Evolutionary conservation across 768 basidiomycete genomes (phyloP).

Genomic region (Dendrothele bispora): DNA sequence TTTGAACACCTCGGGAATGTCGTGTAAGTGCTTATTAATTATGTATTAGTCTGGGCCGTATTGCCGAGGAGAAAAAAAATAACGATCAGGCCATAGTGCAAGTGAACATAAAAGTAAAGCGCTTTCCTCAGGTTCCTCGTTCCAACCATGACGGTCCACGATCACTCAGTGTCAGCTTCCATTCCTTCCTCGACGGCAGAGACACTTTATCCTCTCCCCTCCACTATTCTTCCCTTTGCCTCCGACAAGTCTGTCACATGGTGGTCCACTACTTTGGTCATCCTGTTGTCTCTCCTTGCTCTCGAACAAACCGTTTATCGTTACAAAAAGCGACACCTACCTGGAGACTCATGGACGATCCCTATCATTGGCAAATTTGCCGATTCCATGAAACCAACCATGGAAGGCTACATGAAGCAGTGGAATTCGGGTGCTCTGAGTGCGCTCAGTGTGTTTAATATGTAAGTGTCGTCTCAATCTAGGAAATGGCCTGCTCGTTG

Average conservation of each 20-base stretch:
- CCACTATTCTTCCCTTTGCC: conserved; percentile 37
- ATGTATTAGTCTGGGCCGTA: neutral
- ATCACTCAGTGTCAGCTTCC: conserved; percentile 37
- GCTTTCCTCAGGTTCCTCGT: neutral
- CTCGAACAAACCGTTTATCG: conserved; percentile 90
- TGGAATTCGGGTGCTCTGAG: conserved; percentile 90
- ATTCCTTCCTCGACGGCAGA: conserved; percentile 45
- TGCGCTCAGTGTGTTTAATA: conserved; percentile 95
- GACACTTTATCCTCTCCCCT: conserved; percentile 45
- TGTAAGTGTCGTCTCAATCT: conserved; percentile 50
- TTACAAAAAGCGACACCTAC: conserved; percentile 84
- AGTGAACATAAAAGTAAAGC: conserved; percentile 20
- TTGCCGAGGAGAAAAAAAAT: neutral
- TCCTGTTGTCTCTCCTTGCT: conserved; percentile 73
- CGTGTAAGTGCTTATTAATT: too few relatives aligned
- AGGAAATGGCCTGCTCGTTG: neutral
- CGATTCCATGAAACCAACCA: conserved; percentile 86
- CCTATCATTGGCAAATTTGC: conserved; percentile 97
- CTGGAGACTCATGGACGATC: conserved; percentile 90
- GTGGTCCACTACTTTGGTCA: conserved; percentile 67
- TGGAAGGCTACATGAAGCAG: conserved; percentile 89
- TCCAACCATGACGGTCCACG: conserved; percentile 32
- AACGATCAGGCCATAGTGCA: conserved; percentile 1
- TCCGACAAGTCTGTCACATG: conserved; percentile 42
- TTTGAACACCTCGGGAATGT: too few relatives aligned